Evolutionary conservation across 2,329 filamentous ascomycete species (phyloP).

Genomic region (Penicillium verrucosum): DNA sequence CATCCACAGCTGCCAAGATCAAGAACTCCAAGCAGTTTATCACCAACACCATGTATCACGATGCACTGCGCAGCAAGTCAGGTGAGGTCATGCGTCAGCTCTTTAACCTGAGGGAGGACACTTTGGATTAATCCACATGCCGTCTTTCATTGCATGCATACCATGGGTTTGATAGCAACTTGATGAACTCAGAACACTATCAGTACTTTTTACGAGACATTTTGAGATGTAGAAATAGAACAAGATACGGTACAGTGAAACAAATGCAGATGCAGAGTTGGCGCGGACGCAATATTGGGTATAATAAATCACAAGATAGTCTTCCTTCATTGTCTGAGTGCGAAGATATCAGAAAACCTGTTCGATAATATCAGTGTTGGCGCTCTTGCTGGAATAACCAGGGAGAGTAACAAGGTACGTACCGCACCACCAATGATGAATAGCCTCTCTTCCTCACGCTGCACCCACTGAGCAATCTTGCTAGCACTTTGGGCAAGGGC

Average conservation of each 20-base stretch:
- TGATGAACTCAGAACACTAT: neutral
- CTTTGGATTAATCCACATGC: conserved; percentile 48
- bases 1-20: conserved; percentile 70
- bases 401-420: conserved; percentile 16
- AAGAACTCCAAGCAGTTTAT: conserved; percentile 75
- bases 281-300: neutral
- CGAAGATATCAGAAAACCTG: conserved; percentile 22
- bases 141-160: neutral
- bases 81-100: conserved; percentile 75
- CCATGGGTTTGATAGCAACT: neutral
- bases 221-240: neutral
- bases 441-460: conserved; percentile 84
- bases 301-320: conserved; percentile 4
- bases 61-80: conserved; percentile 69
- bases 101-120: conserved; percentile 72
- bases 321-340: neutral
- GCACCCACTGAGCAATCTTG: conserved; percentile 85
- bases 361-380: conserved; percentile 1
- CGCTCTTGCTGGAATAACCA: neutral
- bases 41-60: conserved; percentile 85
- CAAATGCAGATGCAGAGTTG: neutral
- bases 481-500: conserved; percentile 82
- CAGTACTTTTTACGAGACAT: neutral
- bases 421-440: conserved; percentile 99
- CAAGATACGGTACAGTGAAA: neutral